These are phyloP conservation scores for Nicotiana paniculata DNA, from an alignment of 257 asterid species.

Conservation along the genomic window DNA sequence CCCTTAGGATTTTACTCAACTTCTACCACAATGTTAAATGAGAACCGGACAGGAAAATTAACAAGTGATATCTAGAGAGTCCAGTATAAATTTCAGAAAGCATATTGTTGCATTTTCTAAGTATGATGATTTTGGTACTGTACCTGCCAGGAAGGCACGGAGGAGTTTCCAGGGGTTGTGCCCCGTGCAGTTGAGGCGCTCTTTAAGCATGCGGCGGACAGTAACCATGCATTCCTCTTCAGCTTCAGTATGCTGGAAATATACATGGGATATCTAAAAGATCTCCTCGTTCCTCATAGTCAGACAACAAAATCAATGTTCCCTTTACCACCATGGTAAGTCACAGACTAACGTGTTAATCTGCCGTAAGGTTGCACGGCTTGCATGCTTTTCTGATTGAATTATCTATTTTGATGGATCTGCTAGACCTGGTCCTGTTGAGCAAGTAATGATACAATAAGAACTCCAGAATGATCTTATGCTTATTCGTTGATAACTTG, in stretches of 20 bases:
- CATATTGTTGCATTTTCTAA: neutral
- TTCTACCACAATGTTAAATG: neutral
- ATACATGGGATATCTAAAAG: slow-evolving; percentile 18
- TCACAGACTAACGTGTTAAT: neutral
- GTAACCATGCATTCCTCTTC: slow-evolving; percentile 13
- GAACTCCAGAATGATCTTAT: neutral
- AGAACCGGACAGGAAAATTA: neutral
- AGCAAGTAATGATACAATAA: neutral
- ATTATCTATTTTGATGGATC: neutral
- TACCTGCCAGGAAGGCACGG: slow-evolving; percentile 12
- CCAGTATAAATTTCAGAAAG: neutral
- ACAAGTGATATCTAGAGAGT: neutral
- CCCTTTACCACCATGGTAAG: slow-evolving; percentile 11
- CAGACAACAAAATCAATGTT: neutral
- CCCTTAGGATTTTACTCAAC: neutral
- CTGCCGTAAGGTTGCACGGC: neutral
- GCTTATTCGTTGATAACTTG: neutral
- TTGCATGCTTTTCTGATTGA: neutral
- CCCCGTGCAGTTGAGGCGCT: slow-evolving; percentile 14
- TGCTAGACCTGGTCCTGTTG: neutral
- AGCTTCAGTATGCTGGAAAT: slow-evolving; percentile 14
- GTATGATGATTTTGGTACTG: neutral
- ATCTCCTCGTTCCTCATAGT: slow-evolving; percentile 4
- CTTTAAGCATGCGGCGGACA: slow-evolving; percentile 11
- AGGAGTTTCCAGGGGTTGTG: slow-evolving; percentile 16